Evolutionary conservation across 23 red algal species (phyloP).

Genomic region (Gracilariopsis chorda): DNA sequence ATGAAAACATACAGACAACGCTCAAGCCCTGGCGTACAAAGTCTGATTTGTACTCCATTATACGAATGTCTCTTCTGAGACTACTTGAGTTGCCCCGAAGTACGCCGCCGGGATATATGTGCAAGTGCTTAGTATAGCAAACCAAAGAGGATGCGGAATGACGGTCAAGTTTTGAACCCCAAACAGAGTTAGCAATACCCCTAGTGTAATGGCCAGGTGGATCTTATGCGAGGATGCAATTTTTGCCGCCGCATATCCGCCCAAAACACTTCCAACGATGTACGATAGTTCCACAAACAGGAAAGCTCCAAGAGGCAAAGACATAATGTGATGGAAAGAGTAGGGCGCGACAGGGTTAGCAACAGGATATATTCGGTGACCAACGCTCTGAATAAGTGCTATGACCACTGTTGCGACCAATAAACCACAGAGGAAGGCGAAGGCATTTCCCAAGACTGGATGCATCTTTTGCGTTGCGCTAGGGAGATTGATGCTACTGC

Average conservation of each 20-base stretch:
- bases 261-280: not conserved
- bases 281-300: slow-evolving; percentile 19
- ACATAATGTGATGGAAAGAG: not conserved
- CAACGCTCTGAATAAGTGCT: not conserved
- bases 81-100: not conserved
- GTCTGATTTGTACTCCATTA: too few species aligned
- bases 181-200: not conserved
- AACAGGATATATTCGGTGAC: not conserved
- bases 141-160: slow-evolving; percentile 37
- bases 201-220: not conserved
- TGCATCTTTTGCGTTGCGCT: too few species aligned
- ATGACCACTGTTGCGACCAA: not conserved
- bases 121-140: not conserved
- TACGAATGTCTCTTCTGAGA: too few species aligned
- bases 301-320: not conserved
- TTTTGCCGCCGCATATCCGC: not conserved
- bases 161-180: slow-evolving; percentile 8
- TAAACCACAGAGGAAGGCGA: not conserved
- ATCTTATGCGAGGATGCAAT: not conserved
- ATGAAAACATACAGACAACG: too few species aligned
- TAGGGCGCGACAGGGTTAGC: not conserved
- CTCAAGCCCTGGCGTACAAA: too few species aligned
- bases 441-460: not conserved
- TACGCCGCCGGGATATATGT: not conserved
- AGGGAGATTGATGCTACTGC: too few species aligned